phyloP scores from a whole-genome alignment of 305 asterid genomes.

The Rubia balearica region DNA sequence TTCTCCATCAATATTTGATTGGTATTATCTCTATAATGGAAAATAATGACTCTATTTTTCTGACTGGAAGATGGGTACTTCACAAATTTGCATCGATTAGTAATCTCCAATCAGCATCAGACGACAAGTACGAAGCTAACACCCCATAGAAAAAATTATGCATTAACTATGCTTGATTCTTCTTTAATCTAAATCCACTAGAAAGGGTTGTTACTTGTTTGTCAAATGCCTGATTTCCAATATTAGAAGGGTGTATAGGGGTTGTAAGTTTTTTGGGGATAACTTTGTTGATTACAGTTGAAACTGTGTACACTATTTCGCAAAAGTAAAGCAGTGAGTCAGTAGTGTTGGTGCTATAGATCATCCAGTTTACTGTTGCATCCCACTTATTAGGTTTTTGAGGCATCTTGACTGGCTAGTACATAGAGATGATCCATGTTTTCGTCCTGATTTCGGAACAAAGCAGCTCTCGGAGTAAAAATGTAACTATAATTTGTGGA shows the following conservation, averaged over 20 bases:
- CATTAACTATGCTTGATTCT: background rate
- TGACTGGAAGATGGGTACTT: background rate
- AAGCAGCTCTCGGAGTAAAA: background rate
- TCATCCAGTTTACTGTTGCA: background rate
- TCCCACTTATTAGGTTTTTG: conserved; percentile 1
- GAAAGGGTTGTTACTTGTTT: background rate
- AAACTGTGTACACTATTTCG: background rate
- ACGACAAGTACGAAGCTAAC: background rate
- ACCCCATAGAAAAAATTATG: background rate
- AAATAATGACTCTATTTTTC: background rate
- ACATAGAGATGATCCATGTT: conserved; percentile 2
- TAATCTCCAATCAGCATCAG: background rate
- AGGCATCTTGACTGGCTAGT: background rate
- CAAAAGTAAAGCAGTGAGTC: background rate
- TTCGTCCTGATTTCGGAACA: background rate
- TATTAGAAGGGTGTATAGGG: background rate
- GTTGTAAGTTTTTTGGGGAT: background rate
- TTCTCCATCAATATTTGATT: background rate
- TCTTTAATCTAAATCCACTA: background rate
- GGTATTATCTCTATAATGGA: background rate
- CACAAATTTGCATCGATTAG: background rate
- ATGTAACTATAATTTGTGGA: background rate
- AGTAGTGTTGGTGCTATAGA: background rate
- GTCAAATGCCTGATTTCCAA: background rate
- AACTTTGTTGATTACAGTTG: background rate